These are phyloP conservation scores for Kentomonas sorsogonicus DNA, from an alignment of 208 protist genomes.

Conservation along the genomic window DNA sequence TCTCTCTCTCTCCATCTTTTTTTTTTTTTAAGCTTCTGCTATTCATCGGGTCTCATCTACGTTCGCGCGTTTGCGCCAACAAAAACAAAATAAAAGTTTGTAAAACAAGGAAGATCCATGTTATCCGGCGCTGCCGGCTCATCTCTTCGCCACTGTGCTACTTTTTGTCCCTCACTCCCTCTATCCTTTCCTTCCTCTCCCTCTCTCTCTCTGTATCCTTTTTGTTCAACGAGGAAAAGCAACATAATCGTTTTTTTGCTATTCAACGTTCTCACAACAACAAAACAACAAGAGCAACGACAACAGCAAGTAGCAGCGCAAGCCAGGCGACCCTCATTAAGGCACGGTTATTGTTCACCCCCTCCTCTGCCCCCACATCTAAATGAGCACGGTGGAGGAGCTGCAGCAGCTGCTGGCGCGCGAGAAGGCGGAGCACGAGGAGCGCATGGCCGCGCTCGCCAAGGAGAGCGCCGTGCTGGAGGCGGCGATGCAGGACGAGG, in stretches of 20 bases:
- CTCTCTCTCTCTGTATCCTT: background rate
- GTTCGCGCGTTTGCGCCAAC: too few relatives aligned
- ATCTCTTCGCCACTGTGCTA: too few relatives aligned
- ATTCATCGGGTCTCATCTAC: too few relatives aligned
- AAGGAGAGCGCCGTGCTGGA: slow-evolving; percentile 23
- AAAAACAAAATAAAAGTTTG: background rate
- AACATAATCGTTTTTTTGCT: background rate
- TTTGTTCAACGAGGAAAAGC: background rate
- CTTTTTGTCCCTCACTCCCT: background rate
- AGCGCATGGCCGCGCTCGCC: slow-evolving; percentile 25
- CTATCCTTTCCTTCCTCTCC: background rate
- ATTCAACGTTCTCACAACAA: background rate
- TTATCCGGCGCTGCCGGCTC: too few relatives aligned
- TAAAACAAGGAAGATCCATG: background rate
- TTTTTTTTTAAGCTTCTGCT: background rate
- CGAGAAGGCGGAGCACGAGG: slow-evolving; percentile 24
- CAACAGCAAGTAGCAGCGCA: background rate
- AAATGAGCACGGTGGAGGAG: slow-evolving; percentile 13
- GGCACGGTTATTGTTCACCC: too few relatives aligned
- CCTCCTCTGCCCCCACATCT: background rate
- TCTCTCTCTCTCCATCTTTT: background rate
- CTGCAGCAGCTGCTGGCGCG: slow-evolving; percentile 22
- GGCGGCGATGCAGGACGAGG: slow-evolving; percentile 30
- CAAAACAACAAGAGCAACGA: background rate
- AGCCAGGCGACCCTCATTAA: too few relatives aligned